Evolutionary conservation across 1,284 basidiomycete species (phyloP).

Genomic region (Wallemia hederae): DNA sequence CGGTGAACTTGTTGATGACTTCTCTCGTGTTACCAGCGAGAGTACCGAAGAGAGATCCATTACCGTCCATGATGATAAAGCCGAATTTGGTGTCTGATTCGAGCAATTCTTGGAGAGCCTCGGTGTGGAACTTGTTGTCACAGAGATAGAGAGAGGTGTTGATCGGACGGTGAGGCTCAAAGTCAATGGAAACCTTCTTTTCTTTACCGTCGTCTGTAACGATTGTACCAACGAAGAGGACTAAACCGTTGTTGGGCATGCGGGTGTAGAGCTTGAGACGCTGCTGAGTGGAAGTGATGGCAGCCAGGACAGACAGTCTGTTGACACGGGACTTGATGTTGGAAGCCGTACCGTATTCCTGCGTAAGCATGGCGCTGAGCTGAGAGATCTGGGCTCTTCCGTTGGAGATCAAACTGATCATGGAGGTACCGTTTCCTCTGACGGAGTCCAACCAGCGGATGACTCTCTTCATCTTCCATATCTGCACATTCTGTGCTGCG

Average conservation of each 20-base stretch:
- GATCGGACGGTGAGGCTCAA: conserved; percentile 93
- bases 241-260: conserved; percentile 85
- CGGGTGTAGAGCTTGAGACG: conserved; percentile 85
- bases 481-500: conserved; percentile 10
- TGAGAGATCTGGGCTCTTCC: conserved; percentile 85
- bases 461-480: conserved; percentile 90
- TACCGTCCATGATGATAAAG: conserved; percentile 99
- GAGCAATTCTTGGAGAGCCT: conserved; percentile 79
- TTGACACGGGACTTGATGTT: conserved; percentile 99
- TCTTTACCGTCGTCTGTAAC: conserved; percentile 96
- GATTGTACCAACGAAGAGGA: conserved; percentile 91
- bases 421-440: conserved; percentile 88
- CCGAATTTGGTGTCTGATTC: conserved; percentile 95
- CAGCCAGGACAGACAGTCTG: conserved; percentile 81
- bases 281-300: conserved; percentile 97
- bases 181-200: conserved; percentile 92
- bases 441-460: conserved; percentile 78
- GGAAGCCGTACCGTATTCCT: conserved; percentile 89
- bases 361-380: conserved; percentile 78
- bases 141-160: conserved; percentile 97
- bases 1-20: conserved; percentile 89
- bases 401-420: conserved; percentile 95
- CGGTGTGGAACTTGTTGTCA: conserved; percentile 99
- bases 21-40: conserved; percentile 93
- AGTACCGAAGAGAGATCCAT: conserved; percentile 82